Evolutionary conservation across 305 asterid species (phyloP).

Genomic region (Plantago lanceolata): DNA sequence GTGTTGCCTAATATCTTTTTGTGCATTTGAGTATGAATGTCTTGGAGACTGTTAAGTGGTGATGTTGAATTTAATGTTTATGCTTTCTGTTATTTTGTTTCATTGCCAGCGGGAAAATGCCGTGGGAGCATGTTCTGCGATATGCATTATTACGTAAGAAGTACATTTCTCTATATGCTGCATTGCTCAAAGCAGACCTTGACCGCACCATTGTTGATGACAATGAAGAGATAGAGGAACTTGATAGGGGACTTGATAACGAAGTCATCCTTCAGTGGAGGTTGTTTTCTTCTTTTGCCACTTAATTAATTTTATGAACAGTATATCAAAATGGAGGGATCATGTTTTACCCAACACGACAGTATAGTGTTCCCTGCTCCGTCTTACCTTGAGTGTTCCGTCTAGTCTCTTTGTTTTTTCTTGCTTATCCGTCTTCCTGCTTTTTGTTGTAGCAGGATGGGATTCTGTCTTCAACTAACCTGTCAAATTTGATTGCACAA

Average conservation of each 20-base stretch:
- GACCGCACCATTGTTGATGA: conserved; percentile 66
- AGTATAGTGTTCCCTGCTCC: no score
- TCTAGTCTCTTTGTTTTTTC: background rate
- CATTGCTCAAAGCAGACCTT: conserved; percentile 70
- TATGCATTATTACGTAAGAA: conserved; percentile 72
- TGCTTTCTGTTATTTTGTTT: conserved; percentile 25
- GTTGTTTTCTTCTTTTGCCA: conserved; percentile 32
- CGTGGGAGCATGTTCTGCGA: conserved; percentile 89
- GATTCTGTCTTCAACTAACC: conserved; percentile 18
- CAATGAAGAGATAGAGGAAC: conserved; percentile 71
- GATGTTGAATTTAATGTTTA: conserved; percentile 13
- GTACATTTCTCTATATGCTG: conserved; percentile 78
- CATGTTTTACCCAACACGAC: background rate
- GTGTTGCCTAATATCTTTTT: background rate
- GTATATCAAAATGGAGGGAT: background rate
- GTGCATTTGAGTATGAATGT: background rate
- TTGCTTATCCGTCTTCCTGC: conserved; percentile 1
- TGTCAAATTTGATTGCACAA: conserved; percentile 1
- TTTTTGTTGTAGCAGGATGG: conserved; percentile 17
- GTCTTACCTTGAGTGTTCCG: background rate
- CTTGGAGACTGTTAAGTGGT: background rate
- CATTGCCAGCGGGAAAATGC: conserved; percentile 70
- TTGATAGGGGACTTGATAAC: conserved; percentile 83
- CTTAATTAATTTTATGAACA: background rate
- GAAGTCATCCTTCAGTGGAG: conserved; percentile 95